Evolutionary conservation across 257 asterid species (phyloP).

Genomic region (Fraxinus pennsylvanica): DNA sequence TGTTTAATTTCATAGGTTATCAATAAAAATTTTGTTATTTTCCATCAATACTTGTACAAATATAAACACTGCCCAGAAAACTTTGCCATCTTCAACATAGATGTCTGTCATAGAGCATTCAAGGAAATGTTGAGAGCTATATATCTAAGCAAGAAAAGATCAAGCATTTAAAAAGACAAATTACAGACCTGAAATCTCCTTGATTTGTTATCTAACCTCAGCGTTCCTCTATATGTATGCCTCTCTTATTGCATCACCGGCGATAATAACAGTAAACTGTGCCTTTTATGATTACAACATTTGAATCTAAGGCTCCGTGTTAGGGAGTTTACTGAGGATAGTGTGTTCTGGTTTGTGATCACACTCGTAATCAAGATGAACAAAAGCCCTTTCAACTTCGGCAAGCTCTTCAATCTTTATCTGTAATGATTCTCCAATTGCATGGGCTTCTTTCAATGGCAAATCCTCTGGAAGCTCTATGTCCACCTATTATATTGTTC

Average conservation of each 20-base stretch:
- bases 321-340: slow-evolving; percentile 61
- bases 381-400: slow-evolving; percentile 80
- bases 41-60: too few relatives aligned
- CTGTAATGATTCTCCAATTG: slow-evolving; percentile 73
- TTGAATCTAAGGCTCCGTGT: slow-evolving; percentile 35
- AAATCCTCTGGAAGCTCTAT: slow-evolving; percentile 79
- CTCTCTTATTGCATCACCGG: too few relatives aligned
- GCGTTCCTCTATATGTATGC: too few relatives aligned
- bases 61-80: neutral
- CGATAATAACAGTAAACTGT: neutral
- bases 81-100: neutral
- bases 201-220: too few relatives aligned
- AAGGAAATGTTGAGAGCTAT: neutral
- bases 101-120: neutral
- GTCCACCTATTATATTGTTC: slow-evolving; percentile 51
- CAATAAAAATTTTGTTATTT: too few relatives aligned
- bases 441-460: slow-evolving; percentile 71
- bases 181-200: neutral
- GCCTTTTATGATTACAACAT: neutral
- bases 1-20: too few relatives aligned
- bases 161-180: neutral
- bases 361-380: slow-evolving; percentile 78
- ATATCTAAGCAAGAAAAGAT: neutral
- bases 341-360: slow-evolving; percentile 85
- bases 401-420: slow-evolving; percentile 73